phyloP scores from a whole-genome alignment of 768 basidiomycete species.

The Rhodotorula diobovata region DNA sequence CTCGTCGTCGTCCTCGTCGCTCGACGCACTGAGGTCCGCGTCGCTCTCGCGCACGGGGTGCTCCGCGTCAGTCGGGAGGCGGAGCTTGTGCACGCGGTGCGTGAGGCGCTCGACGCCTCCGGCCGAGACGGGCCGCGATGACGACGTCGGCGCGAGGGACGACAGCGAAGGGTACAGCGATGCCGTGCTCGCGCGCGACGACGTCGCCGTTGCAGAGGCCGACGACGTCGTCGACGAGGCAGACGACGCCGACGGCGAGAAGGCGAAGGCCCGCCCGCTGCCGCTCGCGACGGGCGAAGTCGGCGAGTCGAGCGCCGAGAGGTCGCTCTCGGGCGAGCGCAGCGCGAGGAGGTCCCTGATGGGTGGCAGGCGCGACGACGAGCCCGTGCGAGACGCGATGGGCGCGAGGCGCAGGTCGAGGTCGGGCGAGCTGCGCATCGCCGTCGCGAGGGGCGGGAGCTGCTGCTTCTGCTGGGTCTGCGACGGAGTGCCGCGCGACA shows the following conservation, averaged over 20 bases:
- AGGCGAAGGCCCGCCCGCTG: not conserved
- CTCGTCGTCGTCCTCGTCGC: slow-evolving; percentile 28
- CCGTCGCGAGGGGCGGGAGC: slow-evolving; percentile 22
- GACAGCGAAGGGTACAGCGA: slow-evolving; percentile 31
- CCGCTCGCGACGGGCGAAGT: not conserved
- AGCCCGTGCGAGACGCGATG: not conserved
- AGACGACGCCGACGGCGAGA: not conserved
- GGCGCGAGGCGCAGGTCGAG: slow-evolving; percentile 21
- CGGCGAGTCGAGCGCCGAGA: not conserved
- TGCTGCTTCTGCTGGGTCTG: not conserved
- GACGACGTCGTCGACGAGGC: not conserved
- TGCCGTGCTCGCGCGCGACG: slow-evolving; percentile 4
- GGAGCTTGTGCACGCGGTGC: slow-evolving; percentile 35
- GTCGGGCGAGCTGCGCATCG: not conserved
- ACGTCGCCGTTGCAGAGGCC: not conserved
- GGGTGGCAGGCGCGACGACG: slow-evolving; percentile 20
- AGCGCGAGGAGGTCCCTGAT: slow-evolving; percentile 29
- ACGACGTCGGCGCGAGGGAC: slow-evolving; percentile 3
- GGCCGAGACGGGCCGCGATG: slow-evolving; percentile 30
- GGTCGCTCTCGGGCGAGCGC: not conserved
- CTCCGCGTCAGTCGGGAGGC: slow-evolving; percentile 14
- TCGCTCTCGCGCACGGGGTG: slow-evolving; percentile 2
- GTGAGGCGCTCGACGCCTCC: slow-evolving; percentile 38
- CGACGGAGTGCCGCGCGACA: not conserved
- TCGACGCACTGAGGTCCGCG: slow-evolving; percentile 12